Percentiles rank a stretch among this genome's conserved stretches.
Evolutionary conservation across 163 green algal species (phyloP).

Genomic region (Volvox carteri): DNA sequence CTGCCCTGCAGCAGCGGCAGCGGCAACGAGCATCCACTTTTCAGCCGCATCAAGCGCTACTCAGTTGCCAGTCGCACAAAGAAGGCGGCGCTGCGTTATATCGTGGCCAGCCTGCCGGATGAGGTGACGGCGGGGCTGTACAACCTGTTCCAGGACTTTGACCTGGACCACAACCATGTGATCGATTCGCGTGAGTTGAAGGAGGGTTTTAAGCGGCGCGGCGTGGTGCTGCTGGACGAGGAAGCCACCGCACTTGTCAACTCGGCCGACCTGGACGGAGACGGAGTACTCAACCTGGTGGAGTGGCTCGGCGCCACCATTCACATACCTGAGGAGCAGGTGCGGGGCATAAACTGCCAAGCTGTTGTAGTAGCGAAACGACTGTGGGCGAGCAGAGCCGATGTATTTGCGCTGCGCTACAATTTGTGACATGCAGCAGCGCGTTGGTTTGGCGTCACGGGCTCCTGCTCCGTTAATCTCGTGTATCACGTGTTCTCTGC

Average conservation of each 20-base stretch:
- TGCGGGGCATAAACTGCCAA: too few species aligned
- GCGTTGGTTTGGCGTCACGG: too few species aligned
- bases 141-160: conserved; percentile 60
- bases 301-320: conserved; percentile 50
- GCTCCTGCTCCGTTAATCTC: too few species aligned
- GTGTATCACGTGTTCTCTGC: too few species aligned
- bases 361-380: too few species aligned
- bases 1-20: background rate
- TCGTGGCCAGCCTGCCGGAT: conserved; percentile 52
- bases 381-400: too few species aligned
- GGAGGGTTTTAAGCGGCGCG: conserved; percentile 44
- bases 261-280: conserved; percentile 36
- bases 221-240: conserved; percentile 48
- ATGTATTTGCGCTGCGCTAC: too few species aligned
- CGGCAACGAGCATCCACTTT: conserved; percentile 26
- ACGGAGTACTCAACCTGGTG: conserved; percentile 46
- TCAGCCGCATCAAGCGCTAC: conserved; percentile 49
- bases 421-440: too few species aligned
- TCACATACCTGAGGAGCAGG: conserved; percentile 32
- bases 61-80: conserved; percentile 24
- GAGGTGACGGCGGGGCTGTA: conserved; percentile 59
- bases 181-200: conserved; percentile 51
- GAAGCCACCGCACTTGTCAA: background rate
- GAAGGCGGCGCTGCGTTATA: conserved; percentile 54
- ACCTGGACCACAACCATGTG: conserved; percentile 49